phyloP scores from a whole-genome alignment of 164 flowering plant genomes.

The Dillenia turbinata region DNA sequence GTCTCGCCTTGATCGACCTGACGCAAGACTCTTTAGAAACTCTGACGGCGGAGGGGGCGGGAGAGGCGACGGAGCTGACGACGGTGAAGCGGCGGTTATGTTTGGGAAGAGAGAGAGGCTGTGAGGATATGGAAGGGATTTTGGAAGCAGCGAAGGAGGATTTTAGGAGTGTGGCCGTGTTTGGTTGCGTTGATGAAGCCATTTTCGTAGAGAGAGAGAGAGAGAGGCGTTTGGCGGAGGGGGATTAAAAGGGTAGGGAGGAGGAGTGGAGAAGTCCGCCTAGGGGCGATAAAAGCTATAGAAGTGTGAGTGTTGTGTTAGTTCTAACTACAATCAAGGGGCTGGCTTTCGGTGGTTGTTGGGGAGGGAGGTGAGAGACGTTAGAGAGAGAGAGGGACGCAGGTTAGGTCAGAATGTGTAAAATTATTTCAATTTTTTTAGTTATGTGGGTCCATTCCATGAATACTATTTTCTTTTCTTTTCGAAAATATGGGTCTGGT shows the following conservation, averaged over 20 bases:
- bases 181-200: slow-evolving; percentile 16
- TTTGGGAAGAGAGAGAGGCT: slow-evolving; percentile 7
- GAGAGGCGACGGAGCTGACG: slow-evolving; percentile 36
- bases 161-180: background rate
- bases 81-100: slow-evolving; percentile 21
- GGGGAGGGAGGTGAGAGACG: too few relatives aligned
- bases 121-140: slow-evolving; percentile 11
- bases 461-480: too few relatives aligned
- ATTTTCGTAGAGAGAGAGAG: slow-evolving; percentile 8
- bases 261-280: slow-evolving; percentile 15
- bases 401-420: too few relatives aligned
- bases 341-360: too few relatives aligned
- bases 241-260: slow-evolving; percentile 1
- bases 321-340: too few relatives aligned
- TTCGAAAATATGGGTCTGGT: too few relatives aligned
- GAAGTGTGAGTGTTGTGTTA: too few relatives aligned
- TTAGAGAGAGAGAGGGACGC: too few relatives aligned
- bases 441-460: too few relatives aligned
- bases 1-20: slow-evolving; percentile 81
- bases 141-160: slow-evolving; percentile 27
- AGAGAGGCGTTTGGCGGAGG: background rate
- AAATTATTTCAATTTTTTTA: too few relatives aligned
- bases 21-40: slow-evolving; percentile 29
- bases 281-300: slow-evolving; percentile 17
- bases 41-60: slow-evolving; percentile 25